Percentiles rank a stretch among this genome's conserved stretches.
These are phyloP conservation scores for Citeromyces siamensis DNA, from an alignment of 1,139 yeast genomes.

Conservation along the genomic window DNA sequence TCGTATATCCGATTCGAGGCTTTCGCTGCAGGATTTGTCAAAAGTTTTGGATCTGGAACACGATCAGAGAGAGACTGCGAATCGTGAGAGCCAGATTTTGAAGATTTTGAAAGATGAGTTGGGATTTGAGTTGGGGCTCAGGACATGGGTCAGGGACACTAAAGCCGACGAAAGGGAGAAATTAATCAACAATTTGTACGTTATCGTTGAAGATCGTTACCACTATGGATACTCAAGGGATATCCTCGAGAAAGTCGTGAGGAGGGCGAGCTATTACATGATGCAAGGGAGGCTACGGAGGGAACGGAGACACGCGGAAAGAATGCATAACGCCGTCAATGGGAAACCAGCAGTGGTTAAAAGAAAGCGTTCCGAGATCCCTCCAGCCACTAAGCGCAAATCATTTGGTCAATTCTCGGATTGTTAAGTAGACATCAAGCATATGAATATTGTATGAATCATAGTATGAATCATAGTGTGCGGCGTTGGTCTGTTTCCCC, in stretches of 20 bases:
- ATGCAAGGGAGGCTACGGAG: constrained; percentile 74
- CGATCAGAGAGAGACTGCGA: constrained; percentile 40
- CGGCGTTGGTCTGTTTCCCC: too few species aligned
- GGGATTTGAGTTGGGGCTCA: constrained; percentile 59
- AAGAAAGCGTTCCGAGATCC: neutral
- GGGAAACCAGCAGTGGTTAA: neutral
- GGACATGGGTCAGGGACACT: constrained; percentile 78
- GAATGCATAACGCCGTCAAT: neutral
- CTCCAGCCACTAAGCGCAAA: neutral
- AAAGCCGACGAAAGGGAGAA: constrained; percentile 33
- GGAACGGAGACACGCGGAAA: constrained; percentile 32
- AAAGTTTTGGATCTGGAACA: constrained; percentile 36
- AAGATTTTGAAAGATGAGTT: constrained; percentile 42
- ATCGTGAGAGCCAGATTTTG: constrained; percentile 49
- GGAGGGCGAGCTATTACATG: constrained; percentile 67
- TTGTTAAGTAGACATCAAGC: too few species aligned
- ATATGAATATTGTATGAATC: too few species aligned
- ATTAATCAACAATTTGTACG: constrained; percentile 35
- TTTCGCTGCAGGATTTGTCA: constrained; percentile 44
- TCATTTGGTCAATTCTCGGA: constrained; percentile 1
- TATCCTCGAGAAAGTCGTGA: constrained; percentile 54
- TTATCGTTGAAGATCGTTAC: constrained; percentile 33
- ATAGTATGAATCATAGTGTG: too few species aligned
- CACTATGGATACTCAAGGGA: constrained; percentile 36
- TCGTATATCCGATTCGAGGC: constrained; percentile 31